A percentile compares a stretch with the other conserved stretches of the same genome.
Conservation (phyloP, 371 early-diverging fungal species). For the Saksenaea vasiformis region DNA sequence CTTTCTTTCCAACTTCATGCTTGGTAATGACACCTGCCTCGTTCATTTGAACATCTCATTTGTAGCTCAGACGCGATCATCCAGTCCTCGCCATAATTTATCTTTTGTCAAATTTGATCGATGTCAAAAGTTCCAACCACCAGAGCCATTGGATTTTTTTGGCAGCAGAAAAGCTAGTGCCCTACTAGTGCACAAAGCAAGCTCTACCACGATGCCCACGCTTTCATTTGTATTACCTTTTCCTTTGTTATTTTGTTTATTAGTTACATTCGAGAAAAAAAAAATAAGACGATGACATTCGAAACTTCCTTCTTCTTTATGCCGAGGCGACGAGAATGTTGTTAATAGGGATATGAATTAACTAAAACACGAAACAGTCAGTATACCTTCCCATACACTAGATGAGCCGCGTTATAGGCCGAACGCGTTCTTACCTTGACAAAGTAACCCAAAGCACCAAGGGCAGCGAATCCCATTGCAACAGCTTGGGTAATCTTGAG, state of each 20-base stretch:
- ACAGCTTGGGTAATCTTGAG: slow-evolving; percentile 92
- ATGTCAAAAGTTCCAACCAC: too few relatives aligned
- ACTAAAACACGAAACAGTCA: slow-evolving; percentile 26
- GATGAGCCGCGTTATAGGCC: slow-evolving; percentile 2
- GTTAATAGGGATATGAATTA: slow-evolving; percentile 99
- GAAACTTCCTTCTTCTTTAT: slow-evolving; percentile 27
- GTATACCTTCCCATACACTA: neutral
- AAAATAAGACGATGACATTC: neutral
- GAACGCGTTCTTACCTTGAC: slow-evolving; percentile 70
- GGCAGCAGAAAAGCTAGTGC: too few relatives aligned
- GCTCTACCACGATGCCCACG: too few relatives aligned
- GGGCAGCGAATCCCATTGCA: slow-evolving; percentile 94
- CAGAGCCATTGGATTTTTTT: too few relatives aligned
- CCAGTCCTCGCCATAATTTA: too few relatives aligned
- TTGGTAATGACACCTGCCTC: too few relatives aligned
- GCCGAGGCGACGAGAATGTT: slow-evolving; percentile 93
- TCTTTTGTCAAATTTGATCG: too few relatives aligned
- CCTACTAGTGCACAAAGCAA: too few relatives aligned
- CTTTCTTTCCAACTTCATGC: too few relatives aligned
- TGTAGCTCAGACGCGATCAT: too few relatives aligned
- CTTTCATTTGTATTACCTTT: neutral
- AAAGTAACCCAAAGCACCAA: slow-evolving; percentile 98
- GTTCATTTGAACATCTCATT: too few relatives aligned
- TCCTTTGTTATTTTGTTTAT: neutral
- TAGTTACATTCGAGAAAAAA: neutral